Evolutionary conservation across 805 yeast species (phyloP), one percentile per base, ranked within the genome.

Genomic region (Ogataea nitratoaversa): DNA sequence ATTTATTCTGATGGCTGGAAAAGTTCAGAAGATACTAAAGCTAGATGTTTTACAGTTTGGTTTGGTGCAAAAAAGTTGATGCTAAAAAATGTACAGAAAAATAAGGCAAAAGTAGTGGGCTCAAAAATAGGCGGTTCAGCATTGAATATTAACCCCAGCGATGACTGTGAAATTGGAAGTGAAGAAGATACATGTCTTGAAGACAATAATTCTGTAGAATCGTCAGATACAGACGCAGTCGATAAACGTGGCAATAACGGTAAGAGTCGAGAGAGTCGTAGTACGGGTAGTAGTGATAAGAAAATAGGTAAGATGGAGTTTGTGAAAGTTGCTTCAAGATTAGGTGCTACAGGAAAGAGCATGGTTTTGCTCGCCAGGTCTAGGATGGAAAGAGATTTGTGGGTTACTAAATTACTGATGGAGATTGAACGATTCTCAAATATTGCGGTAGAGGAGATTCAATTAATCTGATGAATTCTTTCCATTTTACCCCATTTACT

Each of bases 21-120:
- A 47, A 82, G 95, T 2, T 68, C 78, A 8, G 98, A 91, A 52
- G 84, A 81, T 35, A 93, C 86, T 48, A 50, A 70, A n/a, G 63
- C 76, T 20, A 67, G 95, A 36, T 79, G 93, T 47, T 89, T 91
- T 53, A 85, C 93, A 0, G 50, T 91, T 2, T 89, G 96, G 96
- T 77, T 81, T 60, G 91, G 89, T 0, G 71, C 72, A 6, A 84
- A 81, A 49, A 63, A 81, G 41, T 61, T 69, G 3, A 62, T 77
- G 42, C 54, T 55, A 30, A 47, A 46, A 23, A 70, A 43, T 36
- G 32, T 39, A 13, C 45, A 41, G 32, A 40, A 37, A 13, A 33
- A 41, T 19, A 35, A 38, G 5, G 23, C 36, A 5, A 43, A 34
- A 16, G 17, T 41, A 16, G 19, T 16, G 13, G 9, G 9, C 14